Evolutionary conservation across 805 yeast species (phyloP).

Genomic region (Saccharomycopsis oosterbeekiorum): DNA sequence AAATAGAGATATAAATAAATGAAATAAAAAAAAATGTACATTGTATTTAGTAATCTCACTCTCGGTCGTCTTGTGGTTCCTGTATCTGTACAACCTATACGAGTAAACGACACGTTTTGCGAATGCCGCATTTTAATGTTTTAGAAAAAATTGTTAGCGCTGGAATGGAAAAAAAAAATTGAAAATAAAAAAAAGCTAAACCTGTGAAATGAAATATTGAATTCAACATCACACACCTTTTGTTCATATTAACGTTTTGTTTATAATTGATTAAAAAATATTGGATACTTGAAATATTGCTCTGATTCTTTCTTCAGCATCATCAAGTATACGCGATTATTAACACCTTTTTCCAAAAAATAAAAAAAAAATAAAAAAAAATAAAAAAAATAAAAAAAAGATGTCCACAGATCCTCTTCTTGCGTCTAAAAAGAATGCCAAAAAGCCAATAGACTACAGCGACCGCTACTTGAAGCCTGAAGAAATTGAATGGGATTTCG

Average conservation of each 20-base stretch:
- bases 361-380: not conserved
- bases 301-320: too few relatives aligned
- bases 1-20: not conserved
- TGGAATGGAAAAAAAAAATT: too few relatives aligned
- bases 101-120: not conserved
- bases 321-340: too few relatives aligned
- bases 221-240: too few relatives aligned
- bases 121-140: not conserved
- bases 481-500: constrained; percentile 77
- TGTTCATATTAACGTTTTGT: too few relatives aligned
- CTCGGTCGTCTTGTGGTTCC: too few relatives aligned
- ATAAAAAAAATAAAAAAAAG: not conserved
- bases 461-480: constrained; percentile 32
- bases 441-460: not conserved
- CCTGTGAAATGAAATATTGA: too few relatives aligned
- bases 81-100: not conserved
- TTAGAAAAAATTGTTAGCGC: too few relatives aligned
- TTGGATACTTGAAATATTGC: too few relatives aligned
- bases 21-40: not conserved
- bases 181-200: too few relatives aligned
- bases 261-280: too few relatives aligned
- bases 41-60: too few relatives aligned
- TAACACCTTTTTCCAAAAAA: not conserved
- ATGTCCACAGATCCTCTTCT: not conserved
- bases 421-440: not conserved